A percentile compares a stretch with the other conserved stretches of the same genome.
Evolutionary conservation across 805 yeast species (phyloP).

Genomic region (Wickerhamomyces hampshirensis): DNA sequence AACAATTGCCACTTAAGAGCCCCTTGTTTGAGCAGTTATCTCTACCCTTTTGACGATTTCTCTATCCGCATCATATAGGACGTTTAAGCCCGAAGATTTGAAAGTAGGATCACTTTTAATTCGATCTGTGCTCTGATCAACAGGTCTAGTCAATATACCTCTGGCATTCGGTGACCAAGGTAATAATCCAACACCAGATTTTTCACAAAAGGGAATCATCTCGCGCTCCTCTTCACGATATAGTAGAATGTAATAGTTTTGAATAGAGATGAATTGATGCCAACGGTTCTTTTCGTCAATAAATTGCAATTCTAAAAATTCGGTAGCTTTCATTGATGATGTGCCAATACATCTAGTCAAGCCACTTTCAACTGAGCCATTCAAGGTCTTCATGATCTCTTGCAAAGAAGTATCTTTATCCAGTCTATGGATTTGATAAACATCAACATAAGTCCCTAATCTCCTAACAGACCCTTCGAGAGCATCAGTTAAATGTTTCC

Average conservation of each 20-base stretch:
- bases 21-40: conserved; percentile 39
- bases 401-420: conserved; percentile 44
- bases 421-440: conserved; percentile 54
- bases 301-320: conserved; percentile 50
- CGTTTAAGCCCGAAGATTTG: conserved; percentile 6
- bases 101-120: conserved; percentile 16
- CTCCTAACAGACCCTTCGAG: conserved; percentile 35
- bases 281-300: conserved; percentile 53
- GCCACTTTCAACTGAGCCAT: conserved; percentile 46
- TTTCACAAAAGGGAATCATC: conserved; percentile 49
- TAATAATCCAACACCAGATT: conserved; percentile 47
- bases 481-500: conserved; percentile 44
- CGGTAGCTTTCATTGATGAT: conserved; percentile 52
- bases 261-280: conserved; percentile 57
- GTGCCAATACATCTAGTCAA: conserved; percentile 56
- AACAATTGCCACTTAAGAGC: conserved; percentile 47
- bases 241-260: conserved; percentile 50
- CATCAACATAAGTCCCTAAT: conserved; percentile 49
- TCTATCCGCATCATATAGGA: conserved; percentile 15
- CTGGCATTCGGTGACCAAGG: conserved; percentile 62
- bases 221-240: conserved; percentile 67
- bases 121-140: conserved; percentile 9
- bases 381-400: conserved; percentile 51
- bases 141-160: conserved; percentile 51
- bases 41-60: conserved; percentile 45